Conservation (phyloP, 1,284 basidiomycete species). For the Ceratobasidium sp. region DNA sequence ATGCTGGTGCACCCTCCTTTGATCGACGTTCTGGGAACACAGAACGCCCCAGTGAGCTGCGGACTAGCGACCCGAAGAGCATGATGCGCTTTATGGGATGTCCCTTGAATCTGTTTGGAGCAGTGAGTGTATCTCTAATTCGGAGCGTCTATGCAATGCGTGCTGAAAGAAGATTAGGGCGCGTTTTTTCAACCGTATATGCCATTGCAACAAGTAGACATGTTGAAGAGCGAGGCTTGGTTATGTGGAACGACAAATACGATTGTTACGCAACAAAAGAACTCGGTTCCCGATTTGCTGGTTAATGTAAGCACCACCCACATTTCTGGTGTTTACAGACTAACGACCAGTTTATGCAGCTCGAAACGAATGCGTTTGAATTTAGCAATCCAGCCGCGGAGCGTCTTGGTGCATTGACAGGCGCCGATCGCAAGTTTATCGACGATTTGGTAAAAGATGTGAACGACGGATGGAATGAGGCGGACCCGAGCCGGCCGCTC, state of each 20-base stretch:
- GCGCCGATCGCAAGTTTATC: slow-evolving; percentile 98
- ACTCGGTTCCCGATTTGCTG: slow-evolving; percentile 82
- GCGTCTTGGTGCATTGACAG: slow-evolving; percentile 79
- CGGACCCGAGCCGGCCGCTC: slow-evolving; percentile 64
- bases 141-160: neutral
- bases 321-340: slow-evolving; percentile 16
- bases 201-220: slow-evolving; percentile 94
- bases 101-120: slow-evolving; percentile 87
- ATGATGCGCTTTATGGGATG: slow-evolving; percentile 92
- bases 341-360: slow-evolving; percentile 59
- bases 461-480: slow-evolving; percentile 79
- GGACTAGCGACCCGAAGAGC: slow-evolving; percentile 90
- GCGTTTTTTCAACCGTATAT: slow-evolving; percentile 98
- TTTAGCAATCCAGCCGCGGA: slow-evolving; percentile 86
- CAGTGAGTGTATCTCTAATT: slow-evolving; percentile 57
- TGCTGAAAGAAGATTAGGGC: slow-evolving; percentile 61
- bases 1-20: slow-evolving; percentile 90
- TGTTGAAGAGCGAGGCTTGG: slow-evolving; percentile 85
- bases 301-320: slow-evolving; percentile 77
- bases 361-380: slow-evolving; percentile 85
- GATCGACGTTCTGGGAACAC: slow-evolving; percentile 74
- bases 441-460: slow-evolving; percentile 77
- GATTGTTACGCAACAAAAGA: slow-evolving; percentile 93
- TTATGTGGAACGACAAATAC: slow-evolving; percentile 94
- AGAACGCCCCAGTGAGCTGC: slow-evolving; percentile 79